phyloP scores from a whole-genome alignment of 169 alveolate species.

The Plasmodium gallinaceum region DNA sequence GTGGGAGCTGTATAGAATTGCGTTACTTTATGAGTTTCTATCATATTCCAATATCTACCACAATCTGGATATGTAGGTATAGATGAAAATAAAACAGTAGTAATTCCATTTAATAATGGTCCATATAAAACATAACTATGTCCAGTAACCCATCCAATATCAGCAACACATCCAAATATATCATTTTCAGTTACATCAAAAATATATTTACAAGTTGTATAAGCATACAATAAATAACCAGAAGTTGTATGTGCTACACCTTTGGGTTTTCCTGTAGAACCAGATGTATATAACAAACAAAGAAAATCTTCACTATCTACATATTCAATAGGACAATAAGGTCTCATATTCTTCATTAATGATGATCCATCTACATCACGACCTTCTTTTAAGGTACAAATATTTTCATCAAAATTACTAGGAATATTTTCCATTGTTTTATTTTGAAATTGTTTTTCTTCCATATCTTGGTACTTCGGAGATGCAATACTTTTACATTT shows the following conservation, averaged over 20 bases:
- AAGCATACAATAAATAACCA: constrained; percentile 94
- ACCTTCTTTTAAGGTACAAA: constrained; percentile 81
- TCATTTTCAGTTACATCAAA: constrained; percentile 92
- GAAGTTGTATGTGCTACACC: constrained; percentile 96
- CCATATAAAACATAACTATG: constrained; percentile 97
- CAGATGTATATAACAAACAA: constrained; percentile 96
- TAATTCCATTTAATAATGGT: constrained; percentile 94
- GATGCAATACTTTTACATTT: not conserved
- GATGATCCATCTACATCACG: constrained; percentile 90
- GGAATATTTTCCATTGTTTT: not conserved
- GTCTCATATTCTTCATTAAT: constrained; percentile 89
- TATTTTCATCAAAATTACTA: constrained; percentile 52
- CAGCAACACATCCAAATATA: constrained; percentile 95
- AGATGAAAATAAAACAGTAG: constrained; percentile 95
- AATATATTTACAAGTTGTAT: constrained; percentile 91
- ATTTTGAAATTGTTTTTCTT: not conserved
- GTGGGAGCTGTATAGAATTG: constrained; percentile 98
- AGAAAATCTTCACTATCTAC: constrained; percentile 96
- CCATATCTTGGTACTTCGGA: not conserved
- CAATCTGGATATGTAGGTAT: constrained; percentile 96
- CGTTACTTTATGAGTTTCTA: constrained; percentile 92
- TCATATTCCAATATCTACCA: constrained; percentile 89
- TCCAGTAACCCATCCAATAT: constrained; percentile 99
- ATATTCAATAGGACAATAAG: constrained; percentile 93
- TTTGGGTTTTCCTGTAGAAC: constrained; percentile 98